Conservation (phyloP, 1,284 basidiomycete genomes). For the Chalciporus sp. region DNA sequence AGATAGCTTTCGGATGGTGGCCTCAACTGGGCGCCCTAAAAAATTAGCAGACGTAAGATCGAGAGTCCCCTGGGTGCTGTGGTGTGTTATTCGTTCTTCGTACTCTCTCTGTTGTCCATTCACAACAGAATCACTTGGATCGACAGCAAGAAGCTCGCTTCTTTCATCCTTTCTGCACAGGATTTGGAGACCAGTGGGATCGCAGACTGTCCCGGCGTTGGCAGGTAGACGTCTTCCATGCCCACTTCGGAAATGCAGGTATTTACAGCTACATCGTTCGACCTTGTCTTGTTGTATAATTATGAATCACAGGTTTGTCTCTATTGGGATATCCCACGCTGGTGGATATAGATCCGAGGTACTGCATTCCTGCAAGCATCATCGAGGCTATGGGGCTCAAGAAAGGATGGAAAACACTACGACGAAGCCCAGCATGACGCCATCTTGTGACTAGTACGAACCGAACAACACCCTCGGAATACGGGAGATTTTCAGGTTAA, state of each 20-base stretch:
- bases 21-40: no score
- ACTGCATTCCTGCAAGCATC: slow-evolving; percentile 88
- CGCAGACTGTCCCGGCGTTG: slow-evolving; percentile 86
- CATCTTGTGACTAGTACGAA: slow-evolving; percentile 3
- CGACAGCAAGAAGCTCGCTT: slow-evolving; percentile 76
- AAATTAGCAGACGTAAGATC: no score
- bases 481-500: background rate
- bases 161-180: slow-evolving; percentile 89
- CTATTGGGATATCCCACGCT: no score
- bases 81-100: no score
- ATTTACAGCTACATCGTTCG: no score
- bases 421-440: slow-evolving; percentile 31
- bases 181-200: slow-evolving; percentile 92
- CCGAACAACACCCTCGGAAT: slow-evolving; percentile 6
- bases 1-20: no score
- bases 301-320: no score
- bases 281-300: no score
- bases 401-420: slow-evolving; percentile 70
- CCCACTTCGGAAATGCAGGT: no score
- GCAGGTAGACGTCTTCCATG: no score
- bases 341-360: slow-evolving; percentile 88
- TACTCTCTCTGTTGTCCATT: slow-evolving; percentile 87
- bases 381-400: slow-evolving; percentile 68
- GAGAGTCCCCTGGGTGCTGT: no score
- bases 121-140: slow-evolving; percentile 89